Evolutionary conservation across 352 stramenopile species (phyloP).

Genomic region (Blastocystis sp.): DNA sequence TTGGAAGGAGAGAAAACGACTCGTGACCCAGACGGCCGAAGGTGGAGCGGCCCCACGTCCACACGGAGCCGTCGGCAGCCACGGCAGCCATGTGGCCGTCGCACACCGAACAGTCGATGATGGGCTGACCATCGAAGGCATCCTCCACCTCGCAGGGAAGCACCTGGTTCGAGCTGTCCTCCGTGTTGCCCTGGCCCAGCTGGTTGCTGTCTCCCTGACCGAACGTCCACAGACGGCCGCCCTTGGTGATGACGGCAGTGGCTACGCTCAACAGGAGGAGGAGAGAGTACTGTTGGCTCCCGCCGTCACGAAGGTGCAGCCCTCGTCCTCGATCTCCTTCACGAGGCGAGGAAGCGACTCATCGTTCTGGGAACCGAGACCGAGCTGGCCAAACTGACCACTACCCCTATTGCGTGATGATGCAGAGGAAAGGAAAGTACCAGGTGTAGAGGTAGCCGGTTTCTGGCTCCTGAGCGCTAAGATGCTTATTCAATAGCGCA

Average conservation of each 20-base stretch:
- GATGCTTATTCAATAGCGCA: not conserved
- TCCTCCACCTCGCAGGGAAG: constrained; percentile 56
- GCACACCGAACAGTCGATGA: constrained; percentile 66
- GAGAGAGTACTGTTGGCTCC: constrained; percentile 21
- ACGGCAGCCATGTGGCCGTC: constrained; percentile 74
- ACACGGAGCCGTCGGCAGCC: constrained; percentile 73
- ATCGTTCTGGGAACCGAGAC: constrained; percentile 31
- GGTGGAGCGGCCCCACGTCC: constrained; percentile 74
- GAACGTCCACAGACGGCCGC: constrained; percentile 41
- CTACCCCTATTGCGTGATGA: not conserved
- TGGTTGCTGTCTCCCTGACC: constrained; percentile 57
- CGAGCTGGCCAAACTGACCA: constrained; percentile 59
- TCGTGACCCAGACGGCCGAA: constrained; percentile 75
- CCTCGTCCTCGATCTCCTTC: constrained; percentile 37
- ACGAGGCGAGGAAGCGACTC: constrained; percentile 42
- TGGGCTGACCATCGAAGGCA: constrained; percentile 32
- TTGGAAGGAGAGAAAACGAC: not conserved
- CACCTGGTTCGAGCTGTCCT: constrained; percentile 19
- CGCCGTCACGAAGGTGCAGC: constrained; percentile 29
- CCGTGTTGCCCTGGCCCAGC: constrained; percentile 45
- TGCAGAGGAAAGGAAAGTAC: not conserved
- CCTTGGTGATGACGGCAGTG: constrained; percentile 42
- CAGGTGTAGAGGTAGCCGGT: constrained; percentile 18
- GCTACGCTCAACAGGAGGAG: not conserved
- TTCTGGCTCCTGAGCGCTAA: constrained; percentile 9